Conservation (phyloP, 1,139 yeast genomes). For the Lipomyces yarrowii region DNA sequence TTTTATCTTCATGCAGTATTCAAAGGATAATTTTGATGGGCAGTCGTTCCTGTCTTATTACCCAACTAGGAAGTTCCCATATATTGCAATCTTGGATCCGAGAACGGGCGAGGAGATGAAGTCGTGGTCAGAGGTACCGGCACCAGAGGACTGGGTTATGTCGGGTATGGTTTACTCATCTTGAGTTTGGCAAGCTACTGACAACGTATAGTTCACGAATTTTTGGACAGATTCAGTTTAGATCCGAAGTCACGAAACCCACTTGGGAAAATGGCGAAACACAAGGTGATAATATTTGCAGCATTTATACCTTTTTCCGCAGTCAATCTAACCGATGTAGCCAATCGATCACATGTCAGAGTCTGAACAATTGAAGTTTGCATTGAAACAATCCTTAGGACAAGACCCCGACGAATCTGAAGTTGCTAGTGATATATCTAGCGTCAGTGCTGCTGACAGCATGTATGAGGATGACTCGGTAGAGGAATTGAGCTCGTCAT, state of each 20-base stretch:
- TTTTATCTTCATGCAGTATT: constrained; percentile 76
- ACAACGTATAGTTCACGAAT: constrained; percentile 39
- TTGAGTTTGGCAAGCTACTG: constrained; percentile 13
- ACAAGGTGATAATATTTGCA: constrained; percentile 28
- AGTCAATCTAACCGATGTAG: constrained; percentile 4
- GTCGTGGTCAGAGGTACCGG: constrained; percentile 73
- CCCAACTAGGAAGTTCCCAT: constrained; percentile 73
- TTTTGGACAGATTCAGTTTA: constrained; percentile 62
- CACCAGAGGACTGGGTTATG: constrained; percentile 58
- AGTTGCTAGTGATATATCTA: constrained; percentile 30
- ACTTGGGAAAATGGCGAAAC: constrained; percentile 42
- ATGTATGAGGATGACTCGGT: constrained; percentile 2
- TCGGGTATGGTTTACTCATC: constrained; percentile 46
- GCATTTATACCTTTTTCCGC: background rate
- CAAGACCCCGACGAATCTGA: constrained; percentile 40
- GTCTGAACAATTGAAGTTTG: constrained; percentile 82
- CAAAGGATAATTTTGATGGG: constrained; percentile 75
- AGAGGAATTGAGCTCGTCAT: constrained; percentile 8
- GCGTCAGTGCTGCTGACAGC: constrained; percentile 27
- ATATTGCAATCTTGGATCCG: constrained; percentile 90
- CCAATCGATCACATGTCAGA: constrained; percentile 56
- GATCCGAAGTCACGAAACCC: constrained; percentile 72
- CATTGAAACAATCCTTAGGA: constrained; percentile 67
- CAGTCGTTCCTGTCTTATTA: constrained; percentile 70
- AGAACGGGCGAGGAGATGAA: constrained; percentile 88